Evolutionary conservation across 495 filamentous ascomycete genomes (phyloP).

Genomic region (Lophiostoma macrostomum): DNA sequence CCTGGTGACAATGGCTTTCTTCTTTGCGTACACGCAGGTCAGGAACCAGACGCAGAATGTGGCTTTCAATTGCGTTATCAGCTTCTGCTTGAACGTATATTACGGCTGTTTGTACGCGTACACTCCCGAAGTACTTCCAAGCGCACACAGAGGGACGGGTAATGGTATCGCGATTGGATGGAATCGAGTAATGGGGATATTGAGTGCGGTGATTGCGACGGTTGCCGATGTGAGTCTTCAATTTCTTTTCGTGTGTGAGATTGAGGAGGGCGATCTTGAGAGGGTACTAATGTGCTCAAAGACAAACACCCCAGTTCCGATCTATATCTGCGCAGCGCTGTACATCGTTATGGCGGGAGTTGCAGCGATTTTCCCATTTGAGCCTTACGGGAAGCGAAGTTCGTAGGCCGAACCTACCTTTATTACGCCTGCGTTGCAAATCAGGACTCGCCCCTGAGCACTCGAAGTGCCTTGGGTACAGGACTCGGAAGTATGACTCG

Average conservation of each 20-base stretch:
- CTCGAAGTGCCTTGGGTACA: no score
- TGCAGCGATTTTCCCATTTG: constrained; percentile 63
- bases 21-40: constrained; percentile 67
- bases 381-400: constrained; percentile 66
- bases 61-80: constrained; percentile 64
- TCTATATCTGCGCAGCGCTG: constrained; percentile 66
- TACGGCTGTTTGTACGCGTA: constrained; percentile 70
- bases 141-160: constrained; percentile 66
- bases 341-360: constrained; percentile 63
- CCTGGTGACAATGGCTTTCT: constrained; percentile 55
- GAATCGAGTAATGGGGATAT: constrained; percentile 70
- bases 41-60: constrained; percentile 57
- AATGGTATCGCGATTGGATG: constrained; percentile 67
- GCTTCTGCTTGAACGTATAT: constrained; percentile 67
- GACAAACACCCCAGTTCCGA: constrained; percentile 57
- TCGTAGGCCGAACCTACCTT: no score
- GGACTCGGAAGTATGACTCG: no score
- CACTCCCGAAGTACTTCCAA: constrained; percentile 59
- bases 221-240: constrained; percentile 45
- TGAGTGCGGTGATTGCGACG: constrained; percentile 63
- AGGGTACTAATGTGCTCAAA: background rate
- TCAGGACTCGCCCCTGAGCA: no score
- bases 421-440: no score
- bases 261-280: background rate
- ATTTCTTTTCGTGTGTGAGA: background rate